Percentiles rank a stretch among this genome's conserved stretches.
Evolutionary conservation across 2,329 filamentous ascomycete species (phyloP).

Genomic region (Epichloe uncinata): DNA sequence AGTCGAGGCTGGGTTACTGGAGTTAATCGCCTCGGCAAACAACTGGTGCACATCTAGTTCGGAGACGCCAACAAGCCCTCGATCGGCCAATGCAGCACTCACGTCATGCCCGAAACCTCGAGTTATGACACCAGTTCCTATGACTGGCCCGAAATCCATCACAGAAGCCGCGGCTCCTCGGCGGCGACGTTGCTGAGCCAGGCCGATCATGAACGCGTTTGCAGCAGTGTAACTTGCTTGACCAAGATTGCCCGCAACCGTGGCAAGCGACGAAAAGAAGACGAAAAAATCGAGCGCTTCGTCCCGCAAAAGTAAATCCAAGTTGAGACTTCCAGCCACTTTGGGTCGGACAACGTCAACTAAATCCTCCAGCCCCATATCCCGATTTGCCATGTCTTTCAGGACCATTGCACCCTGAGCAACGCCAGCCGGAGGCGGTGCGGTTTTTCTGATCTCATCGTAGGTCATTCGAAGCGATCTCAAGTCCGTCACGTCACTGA

Average conservation of each 20-base stretch:
- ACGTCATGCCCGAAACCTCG: neutral
- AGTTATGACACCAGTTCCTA: conserved; percentile 21
- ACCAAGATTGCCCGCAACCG: conserved; percentile 16
- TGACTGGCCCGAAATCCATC: conserved; percentile 24
- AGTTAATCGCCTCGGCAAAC: conserved; percentile 17
- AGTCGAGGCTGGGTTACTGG: neutral
- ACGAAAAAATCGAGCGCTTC: conserved; percentile 25
- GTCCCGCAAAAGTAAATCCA: conserved; percentile 19
- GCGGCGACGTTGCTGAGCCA: conserved; percentile 22
- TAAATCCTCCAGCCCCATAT: conserved; percentile 15
- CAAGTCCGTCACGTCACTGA: conserved; percentile 6
- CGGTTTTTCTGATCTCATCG: conserved; percentile 8
- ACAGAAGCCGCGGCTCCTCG: conserved; percentile 25
- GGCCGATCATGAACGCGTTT: conserved; percentile 27
- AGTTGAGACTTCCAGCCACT: conserved; percentile 17
- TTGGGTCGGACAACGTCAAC: conserved; percentile 19
- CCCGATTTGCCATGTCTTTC: conserved; percentile 18
- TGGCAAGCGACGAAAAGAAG: conserved; percentile 19
- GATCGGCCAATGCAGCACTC: neutral
- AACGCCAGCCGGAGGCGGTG: conserved; percentile 27
- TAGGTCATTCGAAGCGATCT: conserved; percentile 3
- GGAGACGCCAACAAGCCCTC: conserved; percentile 9
- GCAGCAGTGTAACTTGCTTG: conserved; percentile 34
- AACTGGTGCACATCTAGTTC: conserved; percentile 18
- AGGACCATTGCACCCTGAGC: conserved; percentile 32